Base-by-base conservation (phyloP, 495 filamentous ascomycete genomes). In the Daldinia vernicosa region DNA sequence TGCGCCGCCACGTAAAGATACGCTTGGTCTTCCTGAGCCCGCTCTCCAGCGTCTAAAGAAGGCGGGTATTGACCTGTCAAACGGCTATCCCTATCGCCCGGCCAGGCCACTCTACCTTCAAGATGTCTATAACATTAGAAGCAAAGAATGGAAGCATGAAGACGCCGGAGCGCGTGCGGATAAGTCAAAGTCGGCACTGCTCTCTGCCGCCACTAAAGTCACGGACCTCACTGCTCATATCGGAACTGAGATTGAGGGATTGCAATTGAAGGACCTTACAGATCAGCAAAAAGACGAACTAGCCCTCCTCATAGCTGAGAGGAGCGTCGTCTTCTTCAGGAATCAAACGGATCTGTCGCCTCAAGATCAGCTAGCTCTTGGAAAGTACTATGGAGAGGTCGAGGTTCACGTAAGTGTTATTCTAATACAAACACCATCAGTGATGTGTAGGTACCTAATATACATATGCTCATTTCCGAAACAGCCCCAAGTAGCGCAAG, bases 311-410 rank as follows among this genome's bases (percentile, higher is more conserved):
- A 89, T 93, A 66, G 89, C 91, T 3, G 89, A 92, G 76, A 80
- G 91, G 30, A 90, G 89, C 61, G 90, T 93, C 11, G 90, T 93
- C 33, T 92, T 93, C 77, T 90, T 93, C 80, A 83, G 91, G 5
- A 83, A 92, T 66, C 91, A 93, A 22, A 47, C 43, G 71, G 89
- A 92, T 60, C 80, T 93, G 47, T 82, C 84, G 6, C 89, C 90
- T 1, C 88, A 92, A 69, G 83, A 92, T 71, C 90, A 92, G 70
- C 89, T 89, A 57, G 83, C 81, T 15, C 77, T 93, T 11, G 89
- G 89, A 0, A 86, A 92, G 72, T 85, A 84, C 67, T 92, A 82
- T 72, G 90, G 90, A 0, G 86, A 90, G 63, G 77, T 91, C 43
- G 90, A 93, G 67, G 75, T 92, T 28, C 90, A 92, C 75, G 88